These are phyloP conservation scores for Ramularia endophylla DNA, from an alignment of 2,329 filamentous ascomycete species.

Conservation along the genomic window DNA sequence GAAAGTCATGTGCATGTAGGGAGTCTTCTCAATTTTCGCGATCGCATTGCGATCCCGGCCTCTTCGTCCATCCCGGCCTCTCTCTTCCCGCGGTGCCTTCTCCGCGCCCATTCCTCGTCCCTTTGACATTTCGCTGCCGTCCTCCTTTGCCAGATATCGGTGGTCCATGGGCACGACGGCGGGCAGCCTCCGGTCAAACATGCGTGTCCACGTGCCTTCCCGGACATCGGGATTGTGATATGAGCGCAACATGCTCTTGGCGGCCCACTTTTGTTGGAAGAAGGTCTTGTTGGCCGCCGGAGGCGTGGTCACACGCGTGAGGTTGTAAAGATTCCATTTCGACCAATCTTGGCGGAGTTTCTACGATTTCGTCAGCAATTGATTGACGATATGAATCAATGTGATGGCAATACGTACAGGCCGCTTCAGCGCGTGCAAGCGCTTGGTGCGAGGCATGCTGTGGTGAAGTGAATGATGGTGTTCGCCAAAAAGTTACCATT, in stretches of 20 bases:
- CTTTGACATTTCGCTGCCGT: slow-evolving; percentile 76
- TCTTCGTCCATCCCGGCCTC: slow-evolving; percentile 8
- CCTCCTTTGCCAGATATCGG: slow-evolving; percentile 67
- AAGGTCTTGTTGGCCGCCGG: slow-evolving; percentile 56
- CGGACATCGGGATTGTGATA: slow-evolving; percentile 95
- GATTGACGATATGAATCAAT: background rate
- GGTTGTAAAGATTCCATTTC: slow-evolving; percentile 74
- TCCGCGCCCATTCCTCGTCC: slow-evolving; percentile 73
- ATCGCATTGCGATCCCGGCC: slow-evolving; percentile 9
- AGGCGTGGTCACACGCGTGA: slow-evolving; percentile 52
- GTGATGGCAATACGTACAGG: slow-evolving; percentile 11
- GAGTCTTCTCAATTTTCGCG: slow-evolving; percentile 49
- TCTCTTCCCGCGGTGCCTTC: slow-evolving; percentile 13
- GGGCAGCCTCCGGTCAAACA: slow-evolving; percentile 77
- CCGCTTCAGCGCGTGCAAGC: slow-evolving; percentile 54
- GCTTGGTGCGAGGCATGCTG: slow-evolving; percentile 44
- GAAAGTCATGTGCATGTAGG: slow-evolving; percentile 96
- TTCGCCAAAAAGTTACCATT: background rate
- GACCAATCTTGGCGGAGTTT: slow-evolving; percentile 96
- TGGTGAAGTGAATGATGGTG: background rate
- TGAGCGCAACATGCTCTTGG: slow-evolving; percentile 74
- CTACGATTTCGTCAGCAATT: slow-evolving; percentile 43
- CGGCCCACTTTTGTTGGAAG: slow-evolving; percentile 97
- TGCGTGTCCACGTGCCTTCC: slow-evolving; percentile 88
- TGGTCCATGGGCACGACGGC: slow-evolving; percentile 83